Evolutionary conservation across 2,329 filamentous ascomycete genomes (phyloP).

Genomic region (Macrophomina phaseolina): DNA sequence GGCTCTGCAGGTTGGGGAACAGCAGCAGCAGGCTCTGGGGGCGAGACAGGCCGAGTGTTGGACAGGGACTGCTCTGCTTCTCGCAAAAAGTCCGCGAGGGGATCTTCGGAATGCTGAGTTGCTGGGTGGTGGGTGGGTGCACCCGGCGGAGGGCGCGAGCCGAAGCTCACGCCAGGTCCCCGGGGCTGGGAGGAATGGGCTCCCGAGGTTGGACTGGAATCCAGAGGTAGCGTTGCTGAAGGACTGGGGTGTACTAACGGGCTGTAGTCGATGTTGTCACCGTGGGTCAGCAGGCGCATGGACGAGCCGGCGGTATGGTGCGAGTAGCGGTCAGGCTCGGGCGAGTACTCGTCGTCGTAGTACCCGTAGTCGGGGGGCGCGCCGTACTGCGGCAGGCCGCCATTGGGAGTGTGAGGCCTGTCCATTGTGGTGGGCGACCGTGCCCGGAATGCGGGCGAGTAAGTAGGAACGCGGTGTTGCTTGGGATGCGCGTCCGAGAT

Average conservation of each 20-base stretch:
- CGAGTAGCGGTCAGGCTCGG: slow-evolving; percentile 11
- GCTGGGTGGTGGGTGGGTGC: slow-evolving; percentile 36
- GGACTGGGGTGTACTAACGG: slow-evolving; percentile 46
- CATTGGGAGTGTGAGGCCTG: slow-evolving; percentile 40
- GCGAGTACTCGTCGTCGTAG: slow-evolving; percentile 41
- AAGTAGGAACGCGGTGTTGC: slow-evolving; percentile 2
- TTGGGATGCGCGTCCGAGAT: neutral
- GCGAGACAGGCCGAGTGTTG: slow-evolving; percentile 20
- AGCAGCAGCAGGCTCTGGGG: slow-evolving; percentile 31
- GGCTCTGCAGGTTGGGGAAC: slow-evolving; percentile 24
- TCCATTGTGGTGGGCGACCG: slow-evolving; percentile 35
- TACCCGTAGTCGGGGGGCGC: slow-evolving; percentile 56
- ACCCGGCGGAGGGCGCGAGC: slow-evolving; percentile 37
- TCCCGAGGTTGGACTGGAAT: slow-evolving; percentile 8
- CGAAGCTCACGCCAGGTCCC: slow-evolving; percentile 16
- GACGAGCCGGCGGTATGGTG: slow-evolving; percentile 42
- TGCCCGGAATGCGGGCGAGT: slow-evolving; percentile 23
- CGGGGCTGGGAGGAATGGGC: slow-evolving; percentile 21
- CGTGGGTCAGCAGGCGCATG: slow-evolving; percentile 57
- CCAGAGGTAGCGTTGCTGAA: slow-evolving; percentile 35
- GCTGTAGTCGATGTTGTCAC: slow-evolving; percentile 50
- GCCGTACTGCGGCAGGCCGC: slow-evolving; percentile 42
- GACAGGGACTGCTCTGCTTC: slow-evolving; percentile 46
- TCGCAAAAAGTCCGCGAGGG: slow-evolving; percentile 52
- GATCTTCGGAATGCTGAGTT: slow-evolving; percentile 43